Evolutionary conservation across 2,329 filamentous ascomycete species (phyloP), one percentile per base, ranked within the genome.

Genomic region (Cyanodermella asteris): DNA sequence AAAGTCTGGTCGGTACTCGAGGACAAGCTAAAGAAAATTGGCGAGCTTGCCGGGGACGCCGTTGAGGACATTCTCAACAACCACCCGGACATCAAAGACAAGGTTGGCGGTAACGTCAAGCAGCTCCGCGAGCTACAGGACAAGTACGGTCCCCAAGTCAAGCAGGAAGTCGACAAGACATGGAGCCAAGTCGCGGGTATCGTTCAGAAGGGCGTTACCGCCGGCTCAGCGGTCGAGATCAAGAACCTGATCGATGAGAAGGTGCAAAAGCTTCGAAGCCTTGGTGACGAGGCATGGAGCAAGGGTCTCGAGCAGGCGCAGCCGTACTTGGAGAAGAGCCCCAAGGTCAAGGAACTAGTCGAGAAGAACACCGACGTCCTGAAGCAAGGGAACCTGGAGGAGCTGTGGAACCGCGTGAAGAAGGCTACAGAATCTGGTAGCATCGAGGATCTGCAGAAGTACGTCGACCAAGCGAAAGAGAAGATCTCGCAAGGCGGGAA

Each of bases 291-390:
- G 45, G 66, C 68, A 0, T 81, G 70, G 70, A 55, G 67, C 34
- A 72, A 76, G 51, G 71, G 64, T 1, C 41, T 75, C 23, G 67
- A 80, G 47, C 56, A 76, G 46, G 68, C 65, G 18, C 68, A 74
- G 53, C 72, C 73, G 1, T 63, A 67, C 30, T 57, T 81, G 1
- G 72, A 80, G 36, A 78, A 78, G 57, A 75, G 65, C 46, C 72
- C 73, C n/a, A 55, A 75, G 49, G 50, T 76, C 30, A 80, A 77
- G 54, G 56, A 77, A 46, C 44, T 78, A 0, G 42, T 81, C 2
- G 71, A 77, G 51, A 54, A 73, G 40, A 81, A 82, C 45, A 56
- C 60, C 23, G 67, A 74, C 28, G 47, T 58, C 0, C 48, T 82
- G 24, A 77, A 73, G 51, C 51, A 64, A 32, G 72, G 72, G 10